phyloP scores from a whole-genome alignment of 306 rosid genomes.

The Geum urbanum region DNA sequence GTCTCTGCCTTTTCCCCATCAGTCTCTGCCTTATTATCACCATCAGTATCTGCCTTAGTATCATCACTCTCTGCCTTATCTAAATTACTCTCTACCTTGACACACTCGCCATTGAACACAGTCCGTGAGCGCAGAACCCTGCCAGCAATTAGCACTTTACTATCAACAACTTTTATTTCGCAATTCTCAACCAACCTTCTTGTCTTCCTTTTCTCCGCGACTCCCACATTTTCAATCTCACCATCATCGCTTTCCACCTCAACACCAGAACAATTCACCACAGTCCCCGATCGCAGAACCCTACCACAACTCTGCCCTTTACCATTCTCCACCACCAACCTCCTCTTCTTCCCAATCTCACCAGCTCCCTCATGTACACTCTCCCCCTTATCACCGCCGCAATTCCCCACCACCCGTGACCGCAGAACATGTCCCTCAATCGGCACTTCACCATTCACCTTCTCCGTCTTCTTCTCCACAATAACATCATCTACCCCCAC shows the following conservation, averaged over 20 bases:
- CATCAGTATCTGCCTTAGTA: background rate
- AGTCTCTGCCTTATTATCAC: background rate
- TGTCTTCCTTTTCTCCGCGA: constrained; percentile 28
- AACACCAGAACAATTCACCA: constrained; percentile 22
- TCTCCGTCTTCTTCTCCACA: background rate
- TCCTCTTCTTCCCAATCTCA: constrained; percentile 34
- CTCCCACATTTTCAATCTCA: constrained; percentile 3
- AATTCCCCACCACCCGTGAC: background rate
- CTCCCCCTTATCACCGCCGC: background rate
- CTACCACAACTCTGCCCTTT: constrained; percentile 34
- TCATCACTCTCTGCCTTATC: background rate
- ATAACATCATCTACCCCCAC: background rate
- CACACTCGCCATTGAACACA: constrained; percentile 23
- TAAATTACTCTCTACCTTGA: constrained; percentile 17
- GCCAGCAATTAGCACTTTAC: constrained; percentile 27
- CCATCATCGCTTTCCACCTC: constrained; percentile 17
- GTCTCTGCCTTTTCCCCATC: constrained; percentile 32
- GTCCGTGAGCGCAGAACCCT: constrained; percentile 62
- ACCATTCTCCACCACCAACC: constrained; percentile 27
- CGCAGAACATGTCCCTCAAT: background rate
- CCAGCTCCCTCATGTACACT: constrained; percentile 35
- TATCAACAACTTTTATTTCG: no score
- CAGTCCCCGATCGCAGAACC: constrained; percentile 56
- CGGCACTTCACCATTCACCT: background rate
- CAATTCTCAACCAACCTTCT: background rate